Conservation (phyloP, 176 grass and related monocot species). For the Aegilops tauschii region DNA sequence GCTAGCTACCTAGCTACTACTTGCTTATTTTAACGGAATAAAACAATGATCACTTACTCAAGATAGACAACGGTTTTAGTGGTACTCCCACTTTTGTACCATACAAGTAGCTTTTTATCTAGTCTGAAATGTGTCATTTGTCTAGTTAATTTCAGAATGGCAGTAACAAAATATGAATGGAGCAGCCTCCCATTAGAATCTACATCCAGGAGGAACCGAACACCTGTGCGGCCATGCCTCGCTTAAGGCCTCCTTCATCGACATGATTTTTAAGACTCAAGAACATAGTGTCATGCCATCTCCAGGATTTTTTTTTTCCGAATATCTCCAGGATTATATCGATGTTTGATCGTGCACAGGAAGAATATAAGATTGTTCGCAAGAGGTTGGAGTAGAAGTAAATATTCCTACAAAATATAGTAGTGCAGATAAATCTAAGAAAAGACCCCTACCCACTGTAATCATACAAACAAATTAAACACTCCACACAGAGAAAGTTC, state of each 20-base stretch:
- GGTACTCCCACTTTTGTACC: neutral
- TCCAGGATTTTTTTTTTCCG: too few species aligned
- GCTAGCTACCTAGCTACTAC: conserved; percentile 29
- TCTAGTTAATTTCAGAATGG: conserved; percentile 17
- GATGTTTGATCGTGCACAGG: too few species aligned
- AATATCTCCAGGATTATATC: too few species aligned
- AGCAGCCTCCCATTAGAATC: conserved; percentile 10
- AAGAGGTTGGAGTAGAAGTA: neutral
- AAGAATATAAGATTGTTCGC: too few species aligned
- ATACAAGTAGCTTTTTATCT: neutral
- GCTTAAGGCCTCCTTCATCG: neutral
- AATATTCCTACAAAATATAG: neutral
- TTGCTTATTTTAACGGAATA: conserved; percentile 32
- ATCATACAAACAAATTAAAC: neutral
- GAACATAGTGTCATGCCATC: too few species aligned
- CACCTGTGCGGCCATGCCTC: neutral
- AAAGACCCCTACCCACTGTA: neutral
- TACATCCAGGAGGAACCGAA: neutral
- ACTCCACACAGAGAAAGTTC: too few species aligned
- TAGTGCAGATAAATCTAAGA: neutral
- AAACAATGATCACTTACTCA: conserved; percentile 22
- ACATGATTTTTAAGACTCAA: too few species aligned
- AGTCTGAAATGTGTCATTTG: conserved; percentile 14
- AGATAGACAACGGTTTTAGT: conserved; percentile 20
- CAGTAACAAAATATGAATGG: neutral